Evolutionary conservation across 2,329 filamentous ascomycete species (phyloP).

Genomic region (Daldinia eschscholtzii): DNA sequence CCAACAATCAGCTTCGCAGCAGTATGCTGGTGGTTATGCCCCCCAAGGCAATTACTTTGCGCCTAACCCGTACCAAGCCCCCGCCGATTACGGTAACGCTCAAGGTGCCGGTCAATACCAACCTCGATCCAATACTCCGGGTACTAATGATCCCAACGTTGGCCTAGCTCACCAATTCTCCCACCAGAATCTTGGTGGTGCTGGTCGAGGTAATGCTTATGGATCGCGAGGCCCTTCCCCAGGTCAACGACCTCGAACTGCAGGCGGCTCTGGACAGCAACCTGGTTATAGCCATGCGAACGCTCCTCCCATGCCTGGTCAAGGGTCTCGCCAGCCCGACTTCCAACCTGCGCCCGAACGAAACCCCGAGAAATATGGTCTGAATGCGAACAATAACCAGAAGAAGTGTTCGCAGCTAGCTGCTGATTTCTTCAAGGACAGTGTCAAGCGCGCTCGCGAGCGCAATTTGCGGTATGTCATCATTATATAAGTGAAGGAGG

Average conservation of each 20-base stretch:
- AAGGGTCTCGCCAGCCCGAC: slow-evolving; percentile 71
- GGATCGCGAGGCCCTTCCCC: slow-evolving; percentile 76
- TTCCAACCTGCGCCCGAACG: slow-evolving; percentile 85
- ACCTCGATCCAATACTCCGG: slow-evolving; percentile 68
- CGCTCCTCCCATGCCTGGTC: slow-evolving; percentile 75
- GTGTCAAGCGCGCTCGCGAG: slow-evolving; percentile 94
- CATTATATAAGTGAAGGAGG: not conserved
- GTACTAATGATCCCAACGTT: slow-evolving; percentile 85
- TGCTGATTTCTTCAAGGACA: slow-evolving; percentile 97
- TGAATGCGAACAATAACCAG: slow-evolving; percentile 75
- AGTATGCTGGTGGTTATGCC: slow-evolving; percentile 62
- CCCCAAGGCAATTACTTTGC: slow-evolving; percentile 70
- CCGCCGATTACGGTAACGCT: slow-evolving; percentile 49
- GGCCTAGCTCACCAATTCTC: slow-evolving; percentile 96
- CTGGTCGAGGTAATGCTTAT: slow-evolving; percentile 77
- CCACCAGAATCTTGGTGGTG: slow-evolving; percentile 89
- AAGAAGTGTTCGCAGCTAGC: slow-evolving; percentile 79
- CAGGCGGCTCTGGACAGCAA: slow-evolving; percentile 75
- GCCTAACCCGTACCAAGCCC: slow-evolving; percentile 67
- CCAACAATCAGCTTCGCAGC: slow-evolving; percentile 56
- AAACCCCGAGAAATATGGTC: slow-evolving; percentile 83
- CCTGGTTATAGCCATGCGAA: slow-evolving; percentile 73
- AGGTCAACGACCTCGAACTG: slow-evolving; percentile 84
- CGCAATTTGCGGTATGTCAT: slow-evolving; percentile 85
- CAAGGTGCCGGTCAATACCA: slow-evolving; percentile 57